A percentile compares a stretch with the other conserved stretches of the same genome.
Conservation (phyloP, 2,329 filamentous ascomycete species). For the Pseudogymnoascus pannorum region DNA sequence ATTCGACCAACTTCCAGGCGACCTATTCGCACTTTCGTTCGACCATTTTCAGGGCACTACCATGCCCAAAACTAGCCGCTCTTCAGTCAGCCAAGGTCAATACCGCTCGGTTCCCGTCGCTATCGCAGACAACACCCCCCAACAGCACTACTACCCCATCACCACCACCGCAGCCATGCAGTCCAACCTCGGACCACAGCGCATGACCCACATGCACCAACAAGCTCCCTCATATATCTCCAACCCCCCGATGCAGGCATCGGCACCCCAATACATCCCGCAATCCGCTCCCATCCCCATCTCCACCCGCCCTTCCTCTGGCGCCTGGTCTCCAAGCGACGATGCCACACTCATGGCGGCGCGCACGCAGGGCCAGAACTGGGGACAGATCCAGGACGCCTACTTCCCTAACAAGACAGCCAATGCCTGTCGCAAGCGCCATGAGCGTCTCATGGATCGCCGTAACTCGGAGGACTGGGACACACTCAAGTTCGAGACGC, state of each 20-base stretch:
- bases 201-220: slow-evolving; percentile 14
- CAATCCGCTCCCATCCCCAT: slow-evolving; percentile 12
- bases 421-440: slow-evolving; percentile 83
- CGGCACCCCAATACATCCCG: slow-evolving; percentile 1
- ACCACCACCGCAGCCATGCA: slow-evolving; percentile 19
- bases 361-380: slow-evolving; percentile 70
- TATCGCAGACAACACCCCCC: slow-evolving; percentile 14
- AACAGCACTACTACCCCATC: slow-evolving; percentile 15
- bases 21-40: slow-evolving; percentile 10
- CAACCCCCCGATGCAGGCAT: slow-evolving; percentile 16
- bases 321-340: slow-evolving; percentile 66
- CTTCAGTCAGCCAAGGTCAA: slow-evolving; percentile 20
- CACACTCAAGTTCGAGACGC: slow-evolving; percentile 61
- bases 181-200: slow-evolving; percentile 11
- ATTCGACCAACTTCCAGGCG: slow-evolving; percentile 10
- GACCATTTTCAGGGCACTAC: slow-evolving; percentile 11
- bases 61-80: slow-evolving; percentile 25
- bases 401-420: slow-evolving; percentile 71
- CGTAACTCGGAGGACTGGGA: slow-evolving; percentile 59
- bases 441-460: slow-evolving; percentile 76
- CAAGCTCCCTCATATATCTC: slow-evolving; percentile 8
- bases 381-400: slow-evolving; percentile 69
- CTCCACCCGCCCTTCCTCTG: slow-evolving; percentile 45
- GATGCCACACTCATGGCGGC: slow-evolving; percentile 67
- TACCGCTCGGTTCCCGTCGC: slow-evolving; percentile 20